phyloP scores from a whole-genome alignment of 2,329 filamentous ascomycete species.

The Rhinocladiella mackenziei region DNA sequence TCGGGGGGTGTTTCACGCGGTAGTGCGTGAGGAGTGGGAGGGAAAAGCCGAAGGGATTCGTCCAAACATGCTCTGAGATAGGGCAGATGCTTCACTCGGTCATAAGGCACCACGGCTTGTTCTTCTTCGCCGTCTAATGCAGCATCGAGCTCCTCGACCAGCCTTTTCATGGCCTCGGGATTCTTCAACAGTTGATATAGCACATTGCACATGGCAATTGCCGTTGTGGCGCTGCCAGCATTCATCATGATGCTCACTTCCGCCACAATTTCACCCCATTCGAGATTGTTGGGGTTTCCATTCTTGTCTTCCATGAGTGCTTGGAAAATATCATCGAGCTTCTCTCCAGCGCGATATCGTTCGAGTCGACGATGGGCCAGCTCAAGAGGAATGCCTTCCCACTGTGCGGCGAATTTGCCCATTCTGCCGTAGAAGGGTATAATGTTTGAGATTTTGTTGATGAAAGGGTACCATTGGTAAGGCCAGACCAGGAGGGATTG shows the following conservation, averaged over 20 bases:
- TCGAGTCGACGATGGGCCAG: conserved; percentile 27
- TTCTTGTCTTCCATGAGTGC: conserved; percentile 52
- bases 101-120: conserved; percentile 47
- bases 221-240: conserved; percentile 24
- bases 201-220: conserved; percentile 37
- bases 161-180: conserved; percentile 39
- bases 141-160: conserved; percentile 46
- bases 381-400: conserved; percentile 13
- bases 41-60: conserved; percentile 47
- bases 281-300: conserved; percentile 42
- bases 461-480: conserved; percentile 49
- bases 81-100: conserved; percentile 50
- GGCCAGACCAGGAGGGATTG: conserved; percentile 51
- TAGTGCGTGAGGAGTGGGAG: conserved; percentile 44
- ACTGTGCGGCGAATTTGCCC: conserved; percentile 4
- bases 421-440: conserved; percentile 35
- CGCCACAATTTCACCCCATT: conserved; percentile 59
- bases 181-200: conserved; percentile 49
- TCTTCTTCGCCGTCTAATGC: conserved; percentile 38
- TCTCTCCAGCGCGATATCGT: conserved; percentile 47
- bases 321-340: conserved; percentile 57
- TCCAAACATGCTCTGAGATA: conserved; percentile 53
- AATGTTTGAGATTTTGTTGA: conserved; percentile 47
- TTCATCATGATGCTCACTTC: conserved; percentile 50
- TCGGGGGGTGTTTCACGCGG: conserved; percentile 45